phyloP scores from a whole-genome alignment of 2,329 filamentous ascomycete species.

The Dactylellina haptotyla region DNA sequence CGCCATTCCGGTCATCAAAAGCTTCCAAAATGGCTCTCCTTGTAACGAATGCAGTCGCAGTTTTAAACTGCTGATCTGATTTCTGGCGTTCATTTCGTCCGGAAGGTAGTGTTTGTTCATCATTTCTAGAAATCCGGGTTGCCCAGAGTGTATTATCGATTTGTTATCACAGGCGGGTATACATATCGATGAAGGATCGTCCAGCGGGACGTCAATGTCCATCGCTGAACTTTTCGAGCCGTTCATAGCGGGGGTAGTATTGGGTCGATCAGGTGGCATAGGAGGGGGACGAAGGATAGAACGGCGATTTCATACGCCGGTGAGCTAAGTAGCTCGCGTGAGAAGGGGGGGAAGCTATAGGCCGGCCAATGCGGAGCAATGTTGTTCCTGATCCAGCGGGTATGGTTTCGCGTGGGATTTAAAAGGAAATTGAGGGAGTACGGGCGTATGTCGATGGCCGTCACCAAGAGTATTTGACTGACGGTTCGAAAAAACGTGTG shows the following conservation, averaged over 20 bases:
- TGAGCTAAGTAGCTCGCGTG: conserved; percentile 39
- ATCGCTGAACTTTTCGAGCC: conserved; percentile 40
- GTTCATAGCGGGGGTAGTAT: conserved; percentile 26
- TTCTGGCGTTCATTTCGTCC: conserved; percentile 41
- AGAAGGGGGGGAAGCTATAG: not conserved
- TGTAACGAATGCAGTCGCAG: conserved; percentile 25
- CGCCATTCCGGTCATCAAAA: conserved; percentile 72
- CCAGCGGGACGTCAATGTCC: conserved; percentile 49
- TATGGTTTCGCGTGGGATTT: conserved; percentile 42
- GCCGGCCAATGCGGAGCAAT: conserved; percentile 27
- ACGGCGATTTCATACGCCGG: conserved; percentile 33
- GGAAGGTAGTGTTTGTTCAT: conserved; percentile 51
- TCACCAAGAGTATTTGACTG: conserved; percentile 23
- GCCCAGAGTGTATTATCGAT: conserved; percentile 51
- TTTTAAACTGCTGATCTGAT: conserved; percentile 41
- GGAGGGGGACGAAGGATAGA: conserved; percentile 27
- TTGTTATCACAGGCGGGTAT: conserved; percentile 52
- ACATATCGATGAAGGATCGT: conserved; percentile 40
- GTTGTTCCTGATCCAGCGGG: conserved; percentile 17
- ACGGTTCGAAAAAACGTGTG: conserved; percentile 36
- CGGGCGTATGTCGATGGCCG: conserved; percentile 22
- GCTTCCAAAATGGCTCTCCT: conserved; percentile 69
- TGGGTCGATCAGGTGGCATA: conserved; percentile 14
- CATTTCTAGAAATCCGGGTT: conserved; percentile 47
- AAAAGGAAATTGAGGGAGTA: conserved; percentile 16